Base-by-base conservation (phyloP, 441 rosid genomes). In the Pelargonium australe region DNA sequence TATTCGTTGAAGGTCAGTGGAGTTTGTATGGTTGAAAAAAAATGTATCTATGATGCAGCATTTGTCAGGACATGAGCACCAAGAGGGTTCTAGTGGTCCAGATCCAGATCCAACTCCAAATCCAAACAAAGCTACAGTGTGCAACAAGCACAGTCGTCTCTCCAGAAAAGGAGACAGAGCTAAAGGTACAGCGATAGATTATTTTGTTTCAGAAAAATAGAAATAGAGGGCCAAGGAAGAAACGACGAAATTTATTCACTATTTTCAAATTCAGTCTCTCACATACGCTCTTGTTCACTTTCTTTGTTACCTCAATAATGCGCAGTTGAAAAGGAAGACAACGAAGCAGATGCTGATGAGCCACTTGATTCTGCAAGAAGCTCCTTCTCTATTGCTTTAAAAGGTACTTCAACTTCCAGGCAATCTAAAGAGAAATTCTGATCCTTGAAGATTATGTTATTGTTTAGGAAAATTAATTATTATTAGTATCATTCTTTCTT, bases 371-470 rank as follows among this genome's bases (percentile, higher is more conserved):
- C 97, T 49, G 97, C 95, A n/a, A 86, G 98, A 72, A 90, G 80
- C 80, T 92, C 98, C 43, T 92, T 90, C 75, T 89, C 98, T 79
- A 77, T 85, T 64, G 92, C 97, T 73, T 84, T 90, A 75, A 85
- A 87, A 92, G 99, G 98, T 90, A 13, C 25, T 23, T 34, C n/a
- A n/a, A 5, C 6, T 37, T 37, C 19, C 63, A 34, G 57, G 37
- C 63, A 31, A 4, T 51, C 65, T 67, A 60, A 37, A 12, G 61
- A 60, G 23, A 9, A 5, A 64, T 25, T 14, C 34, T 45, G 66
- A 45, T 16, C 68, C 12, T 47, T 47, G 12, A 11, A 47, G 53
- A 2, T 47, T 10, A 9, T 9, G 1, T 11, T 47, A 23, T 23
- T 23, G 25, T 64, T 63, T 43, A 1, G 28, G 17, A 14, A 17